Percentiles rank a stretch among this genome's conserved stretches.
These are phyloP conservation scores for Xylariaceae sp. DNA, from an alignment of 2,329 filamentous ascomycete species.

Conservation along the genomic window DNA sequence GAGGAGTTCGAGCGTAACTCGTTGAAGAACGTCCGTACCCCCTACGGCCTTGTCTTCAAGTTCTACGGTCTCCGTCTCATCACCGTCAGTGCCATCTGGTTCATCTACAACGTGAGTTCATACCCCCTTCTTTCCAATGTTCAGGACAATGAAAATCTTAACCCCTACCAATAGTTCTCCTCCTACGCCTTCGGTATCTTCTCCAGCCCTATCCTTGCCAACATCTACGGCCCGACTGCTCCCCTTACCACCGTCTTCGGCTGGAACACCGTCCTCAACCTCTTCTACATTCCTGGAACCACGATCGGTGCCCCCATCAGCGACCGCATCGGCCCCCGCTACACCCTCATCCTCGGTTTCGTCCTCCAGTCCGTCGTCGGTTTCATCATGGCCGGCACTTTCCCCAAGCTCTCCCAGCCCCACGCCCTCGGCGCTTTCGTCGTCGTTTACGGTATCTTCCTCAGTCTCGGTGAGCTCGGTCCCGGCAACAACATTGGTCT, in stretches of 20 bases:
- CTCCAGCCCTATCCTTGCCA: conserved; percentile 66
- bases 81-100: conserved; percentile 72
- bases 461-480: conserved; percentile 72
- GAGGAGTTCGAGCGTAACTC: conserved; percentile 69
- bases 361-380: conserved; percentile 69
- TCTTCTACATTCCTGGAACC: conserved; percentile 84
- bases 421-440: conserved; percentile 69
- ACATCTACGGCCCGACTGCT: conserved; percentile 53
- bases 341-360: conserved; percentile 67
- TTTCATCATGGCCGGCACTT: conserved; percentile 83
- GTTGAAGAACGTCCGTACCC: conserved; percentile 55
- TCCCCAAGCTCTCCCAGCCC: conserved; percentile 60
- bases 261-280: conserved; percentile 83
- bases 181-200: conserved; percentile 84
- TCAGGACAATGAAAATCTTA: not conserved
- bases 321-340: conserved; percentile 73
- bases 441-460: conserved; percentile 74
- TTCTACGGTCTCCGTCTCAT: conserved; percentile 72
- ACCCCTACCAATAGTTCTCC: conserved; percentile 52
- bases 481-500: conserved; percentile 91
- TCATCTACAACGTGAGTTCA: conserved; percentile 64
- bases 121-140: not conserved
- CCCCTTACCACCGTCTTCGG: conserved; percentile 75
- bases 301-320: conserved; percentile 69
- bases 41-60: conserved; percentile 50